phyloP scores from a whole-genome alignment of 192 early-diverging fungal species.

The Thamnidium elegans region DNA sequence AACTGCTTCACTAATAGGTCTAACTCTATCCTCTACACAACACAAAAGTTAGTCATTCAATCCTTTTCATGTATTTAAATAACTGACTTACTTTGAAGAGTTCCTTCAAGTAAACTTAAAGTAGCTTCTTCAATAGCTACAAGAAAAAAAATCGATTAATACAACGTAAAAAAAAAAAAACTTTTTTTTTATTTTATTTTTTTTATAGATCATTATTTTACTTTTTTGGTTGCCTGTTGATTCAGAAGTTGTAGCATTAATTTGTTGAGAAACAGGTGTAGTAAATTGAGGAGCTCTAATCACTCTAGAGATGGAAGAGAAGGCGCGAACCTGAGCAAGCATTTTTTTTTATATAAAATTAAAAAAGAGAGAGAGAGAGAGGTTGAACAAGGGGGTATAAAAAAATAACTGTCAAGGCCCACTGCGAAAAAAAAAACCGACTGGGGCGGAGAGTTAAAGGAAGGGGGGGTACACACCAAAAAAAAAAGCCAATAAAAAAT shows the following conservation, averaged over 20 bases:
- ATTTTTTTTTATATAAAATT: background rate
- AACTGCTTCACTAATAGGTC: conserved; percentile 2
- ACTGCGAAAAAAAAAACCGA: too few relatives aligned
- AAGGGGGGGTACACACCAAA: too few relatives aligned
- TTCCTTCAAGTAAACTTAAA: conserved; percentile 12
- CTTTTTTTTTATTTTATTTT: background rate
- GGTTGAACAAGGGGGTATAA: too few relatives aligned
- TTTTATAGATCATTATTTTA: background rate
- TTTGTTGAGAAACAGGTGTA: background rate
- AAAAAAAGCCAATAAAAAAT: too few relatives aligned
- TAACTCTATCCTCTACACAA: conserved; percentile 16
- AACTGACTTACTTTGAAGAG: conserved; percentile 14
- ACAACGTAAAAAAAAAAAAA: background rate
- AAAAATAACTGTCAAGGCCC: too few relatives aligned
- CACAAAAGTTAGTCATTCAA: background rate
- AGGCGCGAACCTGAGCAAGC: conserved; percentile 18
- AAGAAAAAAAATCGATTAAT: background rate
- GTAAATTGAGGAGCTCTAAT: conserved; percentile 3
- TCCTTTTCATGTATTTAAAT: background rate
- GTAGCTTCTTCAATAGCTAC: conserved; percentile 21
- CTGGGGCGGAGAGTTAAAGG: too few relatives aligned
- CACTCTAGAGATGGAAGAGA: conserved; percentile 13
- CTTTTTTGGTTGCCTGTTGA: background rate
- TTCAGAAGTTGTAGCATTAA: background rate
- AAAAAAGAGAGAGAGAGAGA: too few relatives aligned